Conservation (phyloP, 192 early-diverging fungal species). For the Dispira simplex region DNA sequence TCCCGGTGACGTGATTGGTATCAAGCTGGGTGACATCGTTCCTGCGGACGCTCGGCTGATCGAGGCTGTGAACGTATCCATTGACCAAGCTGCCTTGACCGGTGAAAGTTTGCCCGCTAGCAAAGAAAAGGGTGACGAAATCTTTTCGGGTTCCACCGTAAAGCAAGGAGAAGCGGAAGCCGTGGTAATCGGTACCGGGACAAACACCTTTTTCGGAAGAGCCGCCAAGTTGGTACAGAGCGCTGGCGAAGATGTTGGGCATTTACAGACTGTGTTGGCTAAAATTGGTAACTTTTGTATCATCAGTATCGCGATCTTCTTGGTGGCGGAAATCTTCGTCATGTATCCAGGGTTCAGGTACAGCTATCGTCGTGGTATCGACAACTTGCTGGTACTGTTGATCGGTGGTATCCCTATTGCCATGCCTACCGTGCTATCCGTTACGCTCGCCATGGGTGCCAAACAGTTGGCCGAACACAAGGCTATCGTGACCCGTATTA, state of each 20-base stretch:
- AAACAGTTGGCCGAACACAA: conserved; percentile 70
- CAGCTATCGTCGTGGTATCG: conserved; percentile 56
- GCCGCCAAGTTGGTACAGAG: conserved; percentile 60
- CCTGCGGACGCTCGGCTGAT: conserved; percentile 78
- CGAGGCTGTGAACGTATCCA: conserved; percentile 41
- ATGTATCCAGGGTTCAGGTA: conserved; percentile 54
- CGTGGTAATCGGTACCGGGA: conserved; percentile 61
- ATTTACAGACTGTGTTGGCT: conserved; percentile 55
- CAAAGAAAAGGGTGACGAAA: conserved; percentile 53
- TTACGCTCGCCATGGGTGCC: conserved; percentile 65
- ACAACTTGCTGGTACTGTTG: conserved; percentile 62
- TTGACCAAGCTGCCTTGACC: conserved; percentile 55
- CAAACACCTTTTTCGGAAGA: conserved; percentile 74
- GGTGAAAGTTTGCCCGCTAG: conserved; percentile 57
- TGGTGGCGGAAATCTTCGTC: conserved; percentile 51
- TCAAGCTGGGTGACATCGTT: conserved; percentile 79
- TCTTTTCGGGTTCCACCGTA: conserved; percentile 63
- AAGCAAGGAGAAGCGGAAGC: conserved; percentile 71
- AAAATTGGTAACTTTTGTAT: conserved; percentile 70
- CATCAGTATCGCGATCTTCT: conserved; percentile 51
- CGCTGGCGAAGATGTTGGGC: conserved; percentile 54
- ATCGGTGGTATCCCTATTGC: conserved; percentile 74
- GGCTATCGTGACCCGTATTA: conserved; percentile 66
- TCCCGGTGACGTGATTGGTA: conserved; percentile 76
- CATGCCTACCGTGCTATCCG: conserved; percentile 64